Conservation (phyloP, 176 grass and related monocot genomes). For the Pontederia crassipes region DNA sequence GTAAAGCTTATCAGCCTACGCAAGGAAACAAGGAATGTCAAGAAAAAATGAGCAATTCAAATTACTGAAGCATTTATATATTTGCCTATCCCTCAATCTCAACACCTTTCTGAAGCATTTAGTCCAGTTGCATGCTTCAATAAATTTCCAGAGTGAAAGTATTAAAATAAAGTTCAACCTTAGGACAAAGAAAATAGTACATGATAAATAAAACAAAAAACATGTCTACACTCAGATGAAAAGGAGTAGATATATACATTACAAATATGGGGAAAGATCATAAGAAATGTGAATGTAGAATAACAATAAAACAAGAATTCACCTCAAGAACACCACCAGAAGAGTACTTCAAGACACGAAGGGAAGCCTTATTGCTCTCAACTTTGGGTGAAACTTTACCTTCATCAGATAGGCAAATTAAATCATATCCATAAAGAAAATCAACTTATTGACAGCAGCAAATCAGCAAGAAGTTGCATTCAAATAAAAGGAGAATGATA, state of each 20-base stretch:
- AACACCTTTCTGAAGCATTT: too few relatives aligned
- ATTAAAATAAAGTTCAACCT: too few relatives aligned
- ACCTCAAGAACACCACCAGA: slow-evolving; percentile 97
- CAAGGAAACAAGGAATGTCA: slow-evolving; percentile 5
- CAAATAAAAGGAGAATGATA: too few relatives aligned
- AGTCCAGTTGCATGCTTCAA: too few relatives aligned
- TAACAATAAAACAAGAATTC: slow-evolving; percentile 24
- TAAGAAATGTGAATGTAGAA: neutral
- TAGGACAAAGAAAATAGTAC: too few relatives aligned
- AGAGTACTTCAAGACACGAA: slow-evolving; percentile 93
- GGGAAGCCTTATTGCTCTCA: slow-evolving; percentile 63
- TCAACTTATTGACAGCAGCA: too few relatives aligned
- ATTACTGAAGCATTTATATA: slow-evolving; percentile 10
- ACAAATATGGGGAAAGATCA: neutral
- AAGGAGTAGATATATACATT: neutral
- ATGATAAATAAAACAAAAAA: too few relatives aligned
- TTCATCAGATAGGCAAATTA: slow-evolving; percentile 35
- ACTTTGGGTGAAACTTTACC: slow-evolving; percentile 69
- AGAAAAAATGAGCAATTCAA: slow-evolving; percentile 16
- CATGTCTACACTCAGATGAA: neutral
- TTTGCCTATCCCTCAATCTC: too few relatives aligned
- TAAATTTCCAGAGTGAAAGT: too few relatives aligned
- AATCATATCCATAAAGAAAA: neutral
- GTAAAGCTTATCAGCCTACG: slow-evolving; percentile 87
- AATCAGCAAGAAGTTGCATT: too few relatives aligned